phyloP scores from a whole-genome alignment of 306 rosid genomes.

The Rubus idaeus region DNA sequence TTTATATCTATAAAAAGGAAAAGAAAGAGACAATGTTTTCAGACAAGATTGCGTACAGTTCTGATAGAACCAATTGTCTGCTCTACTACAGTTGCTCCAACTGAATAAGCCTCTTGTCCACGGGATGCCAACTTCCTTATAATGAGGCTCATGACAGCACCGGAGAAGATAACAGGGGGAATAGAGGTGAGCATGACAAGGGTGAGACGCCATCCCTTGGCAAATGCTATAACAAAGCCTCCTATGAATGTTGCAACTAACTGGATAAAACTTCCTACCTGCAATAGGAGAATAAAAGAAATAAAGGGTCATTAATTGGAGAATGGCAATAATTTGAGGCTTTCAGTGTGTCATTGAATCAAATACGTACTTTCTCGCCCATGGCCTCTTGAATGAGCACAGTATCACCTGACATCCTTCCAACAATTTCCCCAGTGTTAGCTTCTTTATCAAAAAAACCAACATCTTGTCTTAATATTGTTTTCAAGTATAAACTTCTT shows the following conservation, averaged over 20 bases:
- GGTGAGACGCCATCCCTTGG: conserved; percentile 76
- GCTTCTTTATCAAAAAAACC: conserved; percentile 70
- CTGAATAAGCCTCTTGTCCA: conserved; percentile 72
- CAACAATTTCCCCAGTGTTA: conserved; percentile 66
- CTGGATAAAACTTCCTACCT: conserved; percentile 84
- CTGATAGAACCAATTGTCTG: conserved; percentile 84
- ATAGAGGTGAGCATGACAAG: conserved; percentile 66
- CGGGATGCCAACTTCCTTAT: conserved; percentile 48
- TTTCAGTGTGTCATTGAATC: not conserved
- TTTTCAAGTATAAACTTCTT: conserved; percentile 65
- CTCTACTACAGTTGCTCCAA: conserved; percentile 66
- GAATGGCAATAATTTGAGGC: not conserved
- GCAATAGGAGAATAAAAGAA: conserved; percentile 16
- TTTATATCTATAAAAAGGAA: not conserved
- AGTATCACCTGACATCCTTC: conserved; percentile 83
- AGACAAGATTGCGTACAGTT: conserved; percentile 52
- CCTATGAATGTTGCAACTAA: conserved; percentile 59
- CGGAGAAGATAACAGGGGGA: conserved; percentile 62
- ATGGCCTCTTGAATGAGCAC: conserved; percentile 85
- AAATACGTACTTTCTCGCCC: conserved; percentile 67
- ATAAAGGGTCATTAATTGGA: not conserved
- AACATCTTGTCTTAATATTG: conserved; percentile 79
- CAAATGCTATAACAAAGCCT: conserved; percentile 67
- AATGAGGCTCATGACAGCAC: conserved; percentile 43
- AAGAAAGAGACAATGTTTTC: not conserved